Conservation (phyloP, 495 filamentous ascomycete species). For the Massariosphaeria phaeospora region DNA sequence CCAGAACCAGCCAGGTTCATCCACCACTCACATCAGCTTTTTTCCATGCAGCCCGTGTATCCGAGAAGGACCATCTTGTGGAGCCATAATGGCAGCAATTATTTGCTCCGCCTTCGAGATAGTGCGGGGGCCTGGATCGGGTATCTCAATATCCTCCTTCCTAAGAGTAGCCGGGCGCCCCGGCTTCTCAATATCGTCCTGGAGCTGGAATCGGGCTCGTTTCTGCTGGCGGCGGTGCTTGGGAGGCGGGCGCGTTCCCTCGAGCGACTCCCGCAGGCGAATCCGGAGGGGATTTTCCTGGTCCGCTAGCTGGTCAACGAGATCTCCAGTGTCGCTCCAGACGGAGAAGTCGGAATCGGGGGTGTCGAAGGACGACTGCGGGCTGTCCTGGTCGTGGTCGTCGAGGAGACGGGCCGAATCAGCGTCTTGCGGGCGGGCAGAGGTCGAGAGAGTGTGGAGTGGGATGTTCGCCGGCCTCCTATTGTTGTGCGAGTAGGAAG, state of each 20-base stretch:
- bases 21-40: constrained; percentile 70
- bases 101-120: constrained; percentile 61
- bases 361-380: constrained; percentile 45
- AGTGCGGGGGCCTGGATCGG: constrained; percentile 57
- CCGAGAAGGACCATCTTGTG: constrained; percentile 57
- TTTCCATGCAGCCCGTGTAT: constrained; percentile 92
- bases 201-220: constrained; percentile 49
- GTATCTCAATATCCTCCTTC: constrained; percentile 78
- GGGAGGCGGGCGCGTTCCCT: constrained; percentile 50
- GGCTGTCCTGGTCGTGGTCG: constrained; percentile 48
- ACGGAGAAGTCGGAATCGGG: constrained; percentile 68
- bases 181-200: constrained; percentile 37
- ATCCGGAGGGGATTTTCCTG: constrained; percentile 72
- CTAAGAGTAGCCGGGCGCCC: constrained; percentile 51
- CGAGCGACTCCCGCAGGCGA: constrained; percentile 57
- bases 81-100: constrained; percentile 80
- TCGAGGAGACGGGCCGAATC: constrained; percentile 42
- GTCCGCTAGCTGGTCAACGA: constrained; percentile 81
- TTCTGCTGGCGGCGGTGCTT: constrained; percentile 42
- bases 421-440: constrained; percentile 38
- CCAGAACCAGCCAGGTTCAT: neutral
- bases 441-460: constrained; percentile 50
- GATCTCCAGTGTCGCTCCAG: constrained; percentile 91
- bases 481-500: constrained; percentile 40
- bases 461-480: constrained; percentile 52